Conservation (phyloP, 208 protist genomes). For the Hexamita inflata region DNA sequence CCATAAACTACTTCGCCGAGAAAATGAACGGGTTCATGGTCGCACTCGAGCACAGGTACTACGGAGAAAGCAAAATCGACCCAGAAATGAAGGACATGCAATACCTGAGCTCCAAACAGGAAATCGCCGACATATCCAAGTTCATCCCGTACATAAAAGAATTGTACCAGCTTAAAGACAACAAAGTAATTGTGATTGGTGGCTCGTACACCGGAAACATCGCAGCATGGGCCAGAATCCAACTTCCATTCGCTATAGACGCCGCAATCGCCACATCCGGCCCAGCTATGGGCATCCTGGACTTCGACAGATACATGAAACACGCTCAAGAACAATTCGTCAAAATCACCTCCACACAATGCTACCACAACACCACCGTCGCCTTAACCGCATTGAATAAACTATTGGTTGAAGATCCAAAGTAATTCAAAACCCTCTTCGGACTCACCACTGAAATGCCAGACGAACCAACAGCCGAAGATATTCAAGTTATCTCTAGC, state of each 20-base stretch:
- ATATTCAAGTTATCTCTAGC: no score
- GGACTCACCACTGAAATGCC: no score
- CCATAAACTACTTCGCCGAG: slow-evolving; percentile 12
- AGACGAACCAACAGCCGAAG: no score
- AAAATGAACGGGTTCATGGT: slow-evolving; percentile 8
- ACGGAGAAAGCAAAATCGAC: slow-evolving; percentile 16
- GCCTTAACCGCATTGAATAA: no score
- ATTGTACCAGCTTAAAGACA: not conserved
- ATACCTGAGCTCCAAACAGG: slow-evolving; percentile 10
- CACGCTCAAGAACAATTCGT: not conserved
- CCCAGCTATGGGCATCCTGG: not conserved
- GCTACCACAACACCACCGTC: no score
- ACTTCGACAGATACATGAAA: not conserved
- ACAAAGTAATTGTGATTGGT: slow-evolving; percentile 13
- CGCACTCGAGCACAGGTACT: slow-evolving; percentile 33
- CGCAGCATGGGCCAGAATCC: not conserved
- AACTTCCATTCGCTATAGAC: slow-evolving; percentile 14
- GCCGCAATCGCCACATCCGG: slow-evolving; percentile 15
- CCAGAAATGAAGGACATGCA: not conserved
- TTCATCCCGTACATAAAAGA: slow-evolving; percentile 23
- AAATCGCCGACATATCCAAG: slow-evolving; percentile 22
- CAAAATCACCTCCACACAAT: no score
- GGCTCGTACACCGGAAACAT: slow-evolving; percentile 31
- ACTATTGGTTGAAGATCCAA: no score
- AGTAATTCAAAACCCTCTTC: no score